Evolutionary conservation across 768 basidiomycete genomes (phyloP).

Genomic region (Cyathus striatus): DNA sequence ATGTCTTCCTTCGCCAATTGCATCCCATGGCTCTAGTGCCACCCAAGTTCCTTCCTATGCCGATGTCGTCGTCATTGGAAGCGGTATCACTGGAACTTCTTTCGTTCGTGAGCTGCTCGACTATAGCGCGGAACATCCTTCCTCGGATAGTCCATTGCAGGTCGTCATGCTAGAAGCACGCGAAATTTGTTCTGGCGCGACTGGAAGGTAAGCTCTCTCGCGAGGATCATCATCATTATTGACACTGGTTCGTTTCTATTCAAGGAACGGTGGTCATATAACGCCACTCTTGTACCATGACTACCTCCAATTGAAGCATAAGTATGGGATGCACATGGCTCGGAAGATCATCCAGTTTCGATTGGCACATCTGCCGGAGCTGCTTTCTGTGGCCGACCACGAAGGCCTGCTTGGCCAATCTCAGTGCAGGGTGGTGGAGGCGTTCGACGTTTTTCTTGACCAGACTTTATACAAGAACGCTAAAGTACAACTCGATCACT

Average conservation of each 20-base stretch:
- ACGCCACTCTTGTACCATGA: slow-evolving; percentile 48
- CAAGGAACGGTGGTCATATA: slow-evolving; percentile 60
- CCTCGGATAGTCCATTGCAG: slow-evolving; percentile 19
- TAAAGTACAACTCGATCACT: slow-evolving; percentile 4
- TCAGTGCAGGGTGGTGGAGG: slow-evolving; percentile 47
- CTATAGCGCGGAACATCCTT: slow-evolving; percentile 6
- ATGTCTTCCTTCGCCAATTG: slow-evolving; percentile 13
- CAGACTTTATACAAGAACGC: slow-evolving; percentile 29
- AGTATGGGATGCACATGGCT: slow-evolving; percentile 35
- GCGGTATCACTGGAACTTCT: slow-evolving; percentile 51
- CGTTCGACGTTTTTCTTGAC: slow-evolving; percentile 44
- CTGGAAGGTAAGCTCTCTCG: slow-evolving; percentile 44
- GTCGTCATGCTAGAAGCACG: slow-evolving; percentile 74
- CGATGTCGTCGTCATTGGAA: slow-evolving; percentile 51
- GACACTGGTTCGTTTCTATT: too few relatives aligned
- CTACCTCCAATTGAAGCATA: slow-evolving; percentile 33
- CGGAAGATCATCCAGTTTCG: slow-evolving; percentile 47
- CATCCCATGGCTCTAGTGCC: slow-evolving; percentile 12
- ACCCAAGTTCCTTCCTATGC: slow-evolving; percentile 23
- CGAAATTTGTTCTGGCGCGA: slow-evolving; percentile 60
- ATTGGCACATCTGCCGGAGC: slow-evolving; percentile 40
- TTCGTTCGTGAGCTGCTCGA: slow-evolving; percentile 36
- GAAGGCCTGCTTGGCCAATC: slow-evolving; percentile 40
- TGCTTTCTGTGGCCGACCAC: slow-evolving; percentile 37
- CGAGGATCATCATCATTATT: too few relatives aligned